These are phyloP conservation scores for Prunella vulgaris DNA, from an alignment of 257 asterid genomes.

Conservation along the genomic window DNA sequence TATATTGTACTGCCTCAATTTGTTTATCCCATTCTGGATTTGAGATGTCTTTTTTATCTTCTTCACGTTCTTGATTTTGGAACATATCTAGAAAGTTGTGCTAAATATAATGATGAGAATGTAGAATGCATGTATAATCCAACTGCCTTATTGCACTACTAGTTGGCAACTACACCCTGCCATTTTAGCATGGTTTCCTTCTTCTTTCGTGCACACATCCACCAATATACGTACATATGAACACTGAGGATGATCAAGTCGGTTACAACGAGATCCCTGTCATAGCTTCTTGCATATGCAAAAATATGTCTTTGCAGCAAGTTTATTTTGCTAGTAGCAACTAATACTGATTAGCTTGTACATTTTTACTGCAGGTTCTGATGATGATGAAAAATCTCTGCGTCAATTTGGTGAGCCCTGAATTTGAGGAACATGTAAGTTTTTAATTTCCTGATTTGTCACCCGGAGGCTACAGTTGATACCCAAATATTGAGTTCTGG, in stretches of 20 bases:
- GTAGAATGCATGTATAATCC: not conserved
- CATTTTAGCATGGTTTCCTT: not conserved
- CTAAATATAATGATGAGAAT: not conserved
- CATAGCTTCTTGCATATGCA: not conserved
- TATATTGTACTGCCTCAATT: not conserved
- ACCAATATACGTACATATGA: not conserved
- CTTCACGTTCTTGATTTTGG: not conserved
- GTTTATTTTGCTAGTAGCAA: not conserved
- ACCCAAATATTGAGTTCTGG: not conserved
- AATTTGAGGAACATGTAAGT: constrained; percentile 81
- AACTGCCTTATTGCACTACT: not conserved
- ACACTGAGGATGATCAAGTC: not conserved
- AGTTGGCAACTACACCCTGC: not conserved
- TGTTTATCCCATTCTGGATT: not conserved
- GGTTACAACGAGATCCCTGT: not conserved
- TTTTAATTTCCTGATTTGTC: not conserved
- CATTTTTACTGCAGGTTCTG: constrained; percentile 43
- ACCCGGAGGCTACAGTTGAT: not conserved
- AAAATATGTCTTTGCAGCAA: not conserved
- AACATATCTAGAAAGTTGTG: not conserved
- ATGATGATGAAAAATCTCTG: constrained; percentile 83
- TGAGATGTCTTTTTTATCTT: not conserved
- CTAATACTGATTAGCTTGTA: not conserved
- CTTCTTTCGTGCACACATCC: not conserved
- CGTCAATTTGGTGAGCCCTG: constrained; percentile 66